Percentiles rank a stretch among this genome's conserved stretches.
These are phyloP conservation scores for Nitzschia palea DNA, from an alignment of 108 stramenopile genomes.

Conservation along the genomic window DNA sequence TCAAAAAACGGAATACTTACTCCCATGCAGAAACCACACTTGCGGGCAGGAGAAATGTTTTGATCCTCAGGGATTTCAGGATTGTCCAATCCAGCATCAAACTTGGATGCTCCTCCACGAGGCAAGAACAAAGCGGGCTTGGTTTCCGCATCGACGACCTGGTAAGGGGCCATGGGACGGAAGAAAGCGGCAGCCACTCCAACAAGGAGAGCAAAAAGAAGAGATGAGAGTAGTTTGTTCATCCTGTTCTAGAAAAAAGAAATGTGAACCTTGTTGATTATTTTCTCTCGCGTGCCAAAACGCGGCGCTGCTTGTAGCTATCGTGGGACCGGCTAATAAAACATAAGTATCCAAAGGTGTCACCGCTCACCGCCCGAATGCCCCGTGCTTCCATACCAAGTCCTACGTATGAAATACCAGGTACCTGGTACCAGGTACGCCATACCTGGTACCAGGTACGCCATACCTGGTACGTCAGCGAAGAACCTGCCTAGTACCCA, in stretches of 20 bases:
- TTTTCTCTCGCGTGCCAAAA: no score
- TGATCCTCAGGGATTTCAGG: constrained; percentile 42
- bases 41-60: constrained; percentile 63
- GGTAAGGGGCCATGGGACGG: constrained; percentile 41
- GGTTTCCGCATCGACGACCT: constrained; percentile 15
- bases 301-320: no score
- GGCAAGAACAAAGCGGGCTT: constrained; percentile 6
- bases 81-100: constrained; percentile 47
- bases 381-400: no score
- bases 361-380: no score
- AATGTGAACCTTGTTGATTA: not conserved
- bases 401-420: no score
- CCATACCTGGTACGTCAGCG: no score
- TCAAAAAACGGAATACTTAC: no score
- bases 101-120: not conserved
- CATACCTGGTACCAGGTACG: no score
- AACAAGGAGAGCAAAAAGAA: constrained; percentile 30
- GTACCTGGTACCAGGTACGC: no score
- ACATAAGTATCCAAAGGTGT: no score
- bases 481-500: no score
- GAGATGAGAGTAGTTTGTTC: constrained; percentile 14
- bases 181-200: constrained; percentile 41
- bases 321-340: no score
- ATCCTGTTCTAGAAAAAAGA: constrained; percentile 9
- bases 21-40: constrained; percentile 84